A percentile compares a stretch with the other conserved stretches of the same genome.
Evolutionary conservation across 2,329 filamentous ascomycete species (phyloP).

Genomic region (Fusarium sp.): DNA sequence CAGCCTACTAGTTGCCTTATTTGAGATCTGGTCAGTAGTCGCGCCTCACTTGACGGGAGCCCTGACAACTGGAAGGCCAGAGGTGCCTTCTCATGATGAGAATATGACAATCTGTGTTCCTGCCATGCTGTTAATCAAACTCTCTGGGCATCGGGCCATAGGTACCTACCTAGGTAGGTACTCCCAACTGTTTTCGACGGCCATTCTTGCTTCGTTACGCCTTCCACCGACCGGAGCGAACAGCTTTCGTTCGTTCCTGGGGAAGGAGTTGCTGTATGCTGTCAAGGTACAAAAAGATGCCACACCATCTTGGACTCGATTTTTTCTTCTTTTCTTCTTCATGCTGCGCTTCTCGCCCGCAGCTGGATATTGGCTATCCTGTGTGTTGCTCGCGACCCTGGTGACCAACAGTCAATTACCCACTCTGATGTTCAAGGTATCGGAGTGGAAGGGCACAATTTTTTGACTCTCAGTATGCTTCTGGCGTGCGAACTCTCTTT

Average conservation of each 20-base stretch:
- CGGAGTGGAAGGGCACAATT: background rate
- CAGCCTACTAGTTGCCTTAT: background rate
- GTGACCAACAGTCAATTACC: background rate
- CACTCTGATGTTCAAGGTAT: background rate
- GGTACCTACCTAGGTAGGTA: too few relatives aligned
- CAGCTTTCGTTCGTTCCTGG: background rate
- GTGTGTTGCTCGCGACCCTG: background rate
- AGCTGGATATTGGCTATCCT: background rate
- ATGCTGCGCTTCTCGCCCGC: background rate
- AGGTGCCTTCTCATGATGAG: background rate
- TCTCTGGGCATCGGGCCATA: background rate
- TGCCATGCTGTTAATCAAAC: too few relatives aligned
- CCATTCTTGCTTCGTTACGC: background rate
- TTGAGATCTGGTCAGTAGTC: background rate
- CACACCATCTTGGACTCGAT: background rate
- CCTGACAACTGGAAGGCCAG: background rate
- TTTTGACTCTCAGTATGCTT: background rate
- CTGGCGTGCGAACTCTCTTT: background rate
- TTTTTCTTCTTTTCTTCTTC: background rate
- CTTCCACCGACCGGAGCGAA: too few relatives aligned
- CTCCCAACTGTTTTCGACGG: background rate
- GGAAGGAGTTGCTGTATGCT: background rate
- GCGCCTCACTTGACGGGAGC: background rate
- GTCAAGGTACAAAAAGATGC: background rate
- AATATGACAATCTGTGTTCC: background rate